Evolutionary conservation across 2,329 filamentous ascomycete species (phyloP).

Genomic region (Colletotrichum theobromicola): DNA sequence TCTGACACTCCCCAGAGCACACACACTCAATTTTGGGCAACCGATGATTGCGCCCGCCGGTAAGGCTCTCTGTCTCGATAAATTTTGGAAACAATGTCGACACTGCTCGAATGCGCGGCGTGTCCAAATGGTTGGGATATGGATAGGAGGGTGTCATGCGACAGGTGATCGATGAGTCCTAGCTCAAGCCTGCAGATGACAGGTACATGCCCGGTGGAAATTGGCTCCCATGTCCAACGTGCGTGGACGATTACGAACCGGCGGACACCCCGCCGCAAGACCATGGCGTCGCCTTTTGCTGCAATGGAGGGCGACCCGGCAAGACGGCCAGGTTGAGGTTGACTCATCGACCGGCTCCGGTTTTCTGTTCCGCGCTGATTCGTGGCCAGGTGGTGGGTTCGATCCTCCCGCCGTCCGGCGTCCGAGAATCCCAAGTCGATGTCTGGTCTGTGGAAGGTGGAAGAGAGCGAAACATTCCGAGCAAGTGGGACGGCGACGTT

Average conservation of each 20-base stretch:
- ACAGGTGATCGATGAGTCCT: conserved; percentile 13
- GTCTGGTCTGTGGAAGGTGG: neutral
- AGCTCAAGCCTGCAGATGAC: neutral
- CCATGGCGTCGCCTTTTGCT: neutral
- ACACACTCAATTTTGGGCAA: neutral
- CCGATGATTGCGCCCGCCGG: neutral
- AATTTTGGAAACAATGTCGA: neutral
- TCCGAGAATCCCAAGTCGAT: neutral
- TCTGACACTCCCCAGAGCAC: neutral
- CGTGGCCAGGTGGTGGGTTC: neutral
- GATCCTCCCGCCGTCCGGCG: neutral
- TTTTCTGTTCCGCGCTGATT: neutral
- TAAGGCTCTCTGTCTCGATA: neutral
- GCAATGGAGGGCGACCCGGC: neutral
- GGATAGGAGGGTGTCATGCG: neutral
- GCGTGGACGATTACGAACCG: conserved; percentile 20
- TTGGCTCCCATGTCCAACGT: neutral
- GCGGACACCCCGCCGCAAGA: neutral
- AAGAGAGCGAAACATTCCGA: conserved; percentile 13
- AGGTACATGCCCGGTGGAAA: neutral
- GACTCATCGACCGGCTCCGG: neutral
- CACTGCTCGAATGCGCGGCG: neutral
- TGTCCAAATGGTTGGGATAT: neutral
- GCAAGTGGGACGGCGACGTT: neutral
- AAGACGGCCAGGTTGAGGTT: neutral